These are phyloP conservation scores for Cyclotella kingstonii DNA, from an alignment of 108 stramenopile genomes.

Conservation along the genomic window DNA sequence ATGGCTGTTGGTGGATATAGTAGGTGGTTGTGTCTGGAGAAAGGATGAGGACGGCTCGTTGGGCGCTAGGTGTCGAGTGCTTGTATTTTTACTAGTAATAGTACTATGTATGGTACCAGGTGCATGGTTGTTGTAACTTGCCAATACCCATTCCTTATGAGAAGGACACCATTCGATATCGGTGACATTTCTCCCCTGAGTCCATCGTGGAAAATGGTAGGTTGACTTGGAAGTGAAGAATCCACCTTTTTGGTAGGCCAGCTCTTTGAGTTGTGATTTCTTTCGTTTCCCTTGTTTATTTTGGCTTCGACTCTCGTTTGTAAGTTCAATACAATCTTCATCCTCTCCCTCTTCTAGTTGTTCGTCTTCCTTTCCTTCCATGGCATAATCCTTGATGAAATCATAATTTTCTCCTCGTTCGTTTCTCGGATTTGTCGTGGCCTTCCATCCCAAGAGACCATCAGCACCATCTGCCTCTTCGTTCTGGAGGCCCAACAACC, in stretches of 20 bases:
- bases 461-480: conserved; percentile 8
- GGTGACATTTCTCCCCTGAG: conserved; percentile 65
- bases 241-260: conserved; percentile 37
- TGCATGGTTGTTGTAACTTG: conserved; percentile 50
- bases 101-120: not conserved
- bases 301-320: not conserved
- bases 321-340: conserved; percentile 1
- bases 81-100: conserved; percentile 1
- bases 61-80: conserved; percentile 47
- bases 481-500: conserved; percentile 58
- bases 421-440: too few species aligned
- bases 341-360: conserved; percentile 29
- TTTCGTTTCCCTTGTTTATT: not conserved
- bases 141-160: conserved; percentile 76
- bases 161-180: conserved; percentile 84
- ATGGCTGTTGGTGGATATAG: conserved; percentile 20
- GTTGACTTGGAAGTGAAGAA: conserved; percentile 61
- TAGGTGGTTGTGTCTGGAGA: conserved; percentile 29
- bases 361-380: conserved; percentile 26
- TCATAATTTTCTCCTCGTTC: conserved; percentile 34
- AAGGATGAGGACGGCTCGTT: conserved; percentile 69
- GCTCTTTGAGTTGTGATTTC: conserved; percentile 1
- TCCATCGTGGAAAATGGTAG: conserved; percentile 73
- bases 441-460: not conserved
- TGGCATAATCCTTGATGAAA: conserved; percentile 68